phyloP scores from a whole-genome alignment of 768 basidiomycete species.

The Russula compacta region DNA sequence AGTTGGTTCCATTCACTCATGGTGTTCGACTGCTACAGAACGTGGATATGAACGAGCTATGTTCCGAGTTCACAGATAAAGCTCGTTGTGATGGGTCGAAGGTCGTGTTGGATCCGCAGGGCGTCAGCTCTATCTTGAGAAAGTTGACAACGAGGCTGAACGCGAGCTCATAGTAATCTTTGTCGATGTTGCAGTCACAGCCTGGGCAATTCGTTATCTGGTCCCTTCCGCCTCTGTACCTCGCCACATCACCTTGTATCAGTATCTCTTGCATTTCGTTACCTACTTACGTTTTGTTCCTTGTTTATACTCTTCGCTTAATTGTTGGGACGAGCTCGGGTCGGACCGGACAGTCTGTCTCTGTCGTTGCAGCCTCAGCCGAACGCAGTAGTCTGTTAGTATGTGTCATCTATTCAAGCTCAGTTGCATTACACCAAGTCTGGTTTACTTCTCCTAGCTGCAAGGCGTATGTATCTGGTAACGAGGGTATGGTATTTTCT shows the following conservation, averaged over 20 bases:
- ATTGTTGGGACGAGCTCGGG: neutral
- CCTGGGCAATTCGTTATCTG: neutral
- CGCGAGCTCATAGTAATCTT: neutral
- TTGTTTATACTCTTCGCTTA: slow-evolving; percentile 12
- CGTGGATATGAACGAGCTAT: slow-evolving; percentile 69
- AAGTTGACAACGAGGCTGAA: slow-evolving; percentile 28
- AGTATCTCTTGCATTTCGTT: slow-evolving; percentile 8
- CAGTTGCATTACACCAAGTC: neutral
- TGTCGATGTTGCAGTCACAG: neutral
- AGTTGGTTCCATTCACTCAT: neutral
- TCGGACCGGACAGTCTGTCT: neutral
- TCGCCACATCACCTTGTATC: slow-evolving; percentile 11
- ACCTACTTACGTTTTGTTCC: neutral
- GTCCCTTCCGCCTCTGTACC: neutral
- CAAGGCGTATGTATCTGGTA: neutral
- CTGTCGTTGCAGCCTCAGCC: neutral
- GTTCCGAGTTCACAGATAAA: slow-evolving; percentile 70
- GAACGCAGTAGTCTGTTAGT: neutral
- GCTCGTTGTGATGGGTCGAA: slow-evolving; percentile 79
- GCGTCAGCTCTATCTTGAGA: slow-evolving; percentile 37
- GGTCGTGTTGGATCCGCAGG: slow-evolving; percentile 57
- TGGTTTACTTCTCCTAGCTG: neutral
- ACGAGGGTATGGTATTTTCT: neutral
- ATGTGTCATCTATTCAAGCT: slow-evolving; percentile 14
- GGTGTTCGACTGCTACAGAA: slow-evolving; percentile 35